A percentile compares a stretch with the other conserved stretches of the same genome.
Evolutionary conservation across 1,284 basidiomycete species (phyloP).

Genomic region (Ustanciosporium gigantosporum): DNA sequence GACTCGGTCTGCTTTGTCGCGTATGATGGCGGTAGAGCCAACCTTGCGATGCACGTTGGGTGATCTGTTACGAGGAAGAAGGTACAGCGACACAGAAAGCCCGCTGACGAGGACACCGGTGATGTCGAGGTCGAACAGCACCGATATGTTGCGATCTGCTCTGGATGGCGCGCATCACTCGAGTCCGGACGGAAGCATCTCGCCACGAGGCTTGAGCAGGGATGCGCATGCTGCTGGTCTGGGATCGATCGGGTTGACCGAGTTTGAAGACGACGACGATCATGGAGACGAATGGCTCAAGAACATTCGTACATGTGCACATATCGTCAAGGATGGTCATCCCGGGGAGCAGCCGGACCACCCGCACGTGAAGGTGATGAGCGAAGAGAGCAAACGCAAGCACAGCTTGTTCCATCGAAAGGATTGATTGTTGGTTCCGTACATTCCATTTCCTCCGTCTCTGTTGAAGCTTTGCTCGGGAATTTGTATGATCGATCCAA

Average conservation of each 20-base stretch:
- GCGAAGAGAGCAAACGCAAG: conserved; percentile 52
- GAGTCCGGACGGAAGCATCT: conserved; percentile 4
- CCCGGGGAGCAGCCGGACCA: conserved; percentile 53
- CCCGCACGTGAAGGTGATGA: conserved; percentile 50
- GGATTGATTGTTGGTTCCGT: conserved; percentile 23
- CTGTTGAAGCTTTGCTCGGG: too few species aligned
- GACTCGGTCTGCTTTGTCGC: conserved; percentile 73
- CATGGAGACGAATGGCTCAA: conserved; percentile 62
- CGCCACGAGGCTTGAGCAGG: conserved; percentile 26
- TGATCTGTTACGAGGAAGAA: conserved; percentile 79
- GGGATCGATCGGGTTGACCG: conserved; percentile 34
- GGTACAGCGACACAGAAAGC: conserved; percentile 51
- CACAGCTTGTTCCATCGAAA: conserved; percentile 53
- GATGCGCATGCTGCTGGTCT: conserved; percentile 37
- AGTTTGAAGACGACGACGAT: conserved; percentile 61
- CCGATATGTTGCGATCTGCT: conserved; percentile 36
- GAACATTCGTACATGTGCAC: conserved; percentile 58
- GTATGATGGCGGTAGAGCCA: conserved; percentile 93
- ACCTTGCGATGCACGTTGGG: conserved; percentile 85
- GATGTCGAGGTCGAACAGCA: conserved; percentile 48
- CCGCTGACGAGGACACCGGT: conserved; percentile 51
- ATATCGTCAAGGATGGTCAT: conserved; percentile 36
- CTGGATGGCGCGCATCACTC: conserved; percentile 14
- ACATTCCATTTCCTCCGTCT: neutral
- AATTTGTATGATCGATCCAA: too few species aligned